phyloP scores from a whole-genome alignment of 345 rosid genomes.

The Trapa bicornis region DNA sequence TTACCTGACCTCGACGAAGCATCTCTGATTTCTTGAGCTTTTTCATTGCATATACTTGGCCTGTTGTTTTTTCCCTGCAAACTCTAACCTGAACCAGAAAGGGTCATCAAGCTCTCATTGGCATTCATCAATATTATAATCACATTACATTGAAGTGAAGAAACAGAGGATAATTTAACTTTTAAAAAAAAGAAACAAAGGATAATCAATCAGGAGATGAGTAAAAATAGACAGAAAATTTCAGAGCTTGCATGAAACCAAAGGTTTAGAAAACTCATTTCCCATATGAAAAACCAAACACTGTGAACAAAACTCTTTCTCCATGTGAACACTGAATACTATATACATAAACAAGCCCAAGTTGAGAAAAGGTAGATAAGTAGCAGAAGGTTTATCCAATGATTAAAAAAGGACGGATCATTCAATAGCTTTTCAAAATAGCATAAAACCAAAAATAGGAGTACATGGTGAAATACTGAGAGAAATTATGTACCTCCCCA shows the following conservation, averaged over 20 bases:
- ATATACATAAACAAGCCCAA: too few species aligned
- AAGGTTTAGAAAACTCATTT: too few species aligned
- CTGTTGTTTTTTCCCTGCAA: slow-evolving; percentile 76
- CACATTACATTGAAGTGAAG: not conserved
- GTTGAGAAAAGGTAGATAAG: too few species aligned
- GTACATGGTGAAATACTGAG: not conserved
- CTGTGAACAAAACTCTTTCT: too few species aligned
- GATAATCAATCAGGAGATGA: not conserved
- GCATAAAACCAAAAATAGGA: not conserved
- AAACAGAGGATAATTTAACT: not conserved
- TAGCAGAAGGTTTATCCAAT: not conserved
- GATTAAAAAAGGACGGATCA: not conserved
- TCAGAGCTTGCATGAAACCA: not conserved
- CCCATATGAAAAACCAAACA: too few species aligned
- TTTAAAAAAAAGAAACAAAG: not conserved
- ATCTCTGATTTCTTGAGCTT: slow-evolving; percentile 53
- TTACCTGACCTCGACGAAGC: slow-evolving; percentile 97
- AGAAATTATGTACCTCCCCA: slow-evolving; percentile 12
- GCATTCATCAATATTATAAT: not conserved
- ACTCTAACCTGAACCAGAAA: slow-evolving; percentile 64
- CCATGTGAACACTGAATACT: too few species aligned
- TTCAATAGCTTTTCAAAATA: not conserved
- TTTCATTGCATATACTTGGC: slow-evolving; percentile 89
- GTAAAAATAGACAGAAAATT: not conserved
- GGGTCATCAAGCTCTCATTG: slow-evolving; percentile 3